These are phyloP conservation scores for Hansenula lynferdii DNA, from an alignment of 1,139 yeast species.

Conservation along the genomic window DNA sequence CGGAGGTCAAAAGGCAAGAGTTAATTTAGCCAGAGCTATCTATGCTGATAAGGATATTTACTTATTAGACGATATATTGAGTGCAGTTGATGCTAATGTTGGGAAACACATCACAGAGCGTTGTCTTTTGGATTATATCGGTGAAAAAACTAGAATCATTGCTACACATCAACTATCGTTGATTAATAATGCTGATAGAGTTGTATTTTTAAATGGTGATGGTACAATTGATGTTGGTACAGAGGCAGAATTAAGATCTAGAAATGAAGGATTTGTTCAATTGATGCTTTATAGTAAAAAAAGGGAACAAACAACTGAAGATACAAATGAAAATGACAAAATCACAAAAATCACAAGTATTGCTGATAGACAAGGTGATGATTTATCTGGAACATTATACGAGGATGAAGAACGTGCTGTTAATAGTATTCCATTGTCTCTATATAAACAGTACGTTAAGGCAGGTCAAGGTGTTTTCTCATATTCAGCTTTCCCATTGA, in stretches of 20 bases:
- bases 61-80: slow-evolving; percentile 74
- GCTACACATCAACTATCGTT: slow-evolving; percentile 82
- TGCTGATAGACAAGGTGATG: slow-evolving; percentile 15
- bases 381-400: slow-evolving; percentile 32
- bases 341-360: slow-evolving; percentile 14
- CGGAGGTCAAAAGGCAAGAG: slow-evolving; percentile 84
- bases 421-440: slow-evolving; percentile 38
- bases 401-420: slow-evolving; percentile 42
- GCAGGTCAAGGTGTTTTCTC: slow-evolving; percentile 38
- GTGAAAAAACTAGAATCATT: slow-evolving; percentile 55
- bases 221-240: slow-evolving; percentile 60
- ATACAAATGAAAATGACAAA: slow-evolving; percentile 15
- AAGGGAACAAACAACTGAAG: too few relatives aligned
- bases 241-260: slow-evolving; percentile 33
- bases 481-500: slow-evolving; percentile 34
- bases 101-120: slow-evolving; percentile 73
- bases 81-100: slow-evolving; percentile 89
- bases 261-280: slow-evolving; percentile 40
- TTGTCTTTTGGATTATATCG: slow-evolving; percentile 43
- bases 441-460: slow-evolving; percentile 45
- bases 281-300: slow-evolving; percentile 41
- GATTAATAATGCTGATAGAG: slow-evolving; percentile 58
- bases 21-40: slow-evolving; percentile 73
- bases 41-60: slow-evolving; percentile 63
- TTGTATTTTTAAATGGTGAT: slow-evolving; percentile 59